phyloP scores from a whole-genome alignment of 176 grass and related monocot species.

The Sorghum bicolor region Sorghum_bicolor_NCBIv3 NC_012873.2:65606501-65607000 shows the following conservation, averaged over 20 bases:
- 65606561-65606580: conserved; percentile 71
- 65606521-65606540: conserved; percentile 24
- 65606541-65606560: conserved; percentile 24
- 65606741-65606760: too few relatives aligned
- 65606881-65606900: conserved; percentile 94
- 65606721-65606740: too few relatives aligned
- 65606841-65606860: conserved; percentile 83
- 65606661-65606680: too few relatives aligned
- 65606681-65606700: too few relatives aligned
- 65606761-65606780: too few relatives aligned
- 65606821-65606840: conserved; percentile 94
- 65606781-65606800: neutral
- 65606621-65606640: conserved; percentile 95
- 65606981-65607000: conserved; percentile 93
- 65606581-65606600: conserved; percentile 93
- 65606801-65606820: conserved; percentile 16
- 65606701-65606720: too few relatives aligned
- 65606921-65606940: neutral
- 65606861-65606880: conserved; percentile 79
- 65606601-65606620: conserved; percentile 90
- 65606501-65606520: neutral
- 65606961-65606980: conserved; percentile 65
- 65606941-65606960: conserved; percentile 21
- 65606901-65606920: conserved; percentile 41
- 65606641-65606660: neutral